Percentiles rank a stretch among this genome's conserved stretches.
These are phyloP conservation scores for Carpinus viminea DNA, from an alignment of 306 rosid species.

Conservation along the genomic window DNA sequence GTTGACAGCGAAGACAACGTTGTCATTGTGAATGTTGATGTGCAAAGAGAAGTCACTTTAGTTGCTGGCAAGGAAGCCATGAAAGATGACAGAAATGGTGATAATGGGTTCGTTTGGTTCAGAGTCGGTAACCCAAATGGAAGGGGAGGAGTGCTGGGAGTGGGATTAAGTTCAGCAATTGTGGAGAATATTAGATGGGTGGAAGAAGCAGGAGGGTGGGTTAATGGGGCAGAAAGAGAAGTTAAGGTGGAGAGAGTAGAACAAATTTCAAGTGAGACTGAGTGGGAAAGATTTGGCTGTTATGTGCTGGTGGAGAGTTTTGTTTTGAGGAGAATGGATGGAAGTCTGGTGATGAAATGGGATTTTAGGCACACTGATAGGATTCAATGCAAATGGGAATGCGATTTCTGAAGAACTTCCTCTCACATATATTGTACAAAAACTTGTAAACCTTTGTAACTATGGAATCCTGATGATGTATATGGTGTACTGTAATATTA, in stretches of 20 bases:
- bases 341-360: conserved; percentile 48
- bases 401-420: background rate
- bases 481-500: background rate
- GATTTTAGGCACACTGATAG: conserved; percentile 60
- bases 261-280: conserved; percentile 37
- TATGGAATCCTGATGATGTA: background rate
- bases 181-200: conserved; percentile 72
- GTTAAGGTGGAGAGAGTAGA: conserved; percentile 51
- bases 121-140: conserved; percentile 33
- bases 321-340: conserved; percentile 59
- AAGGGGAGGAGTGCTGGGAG: conserved; percentile 22
- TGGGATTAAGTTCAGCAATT: conserved; percentile 64
- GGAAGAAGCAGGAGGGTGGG: conserved; percentile 74
- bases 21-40: conserved; percentile 48
- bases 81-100: conserved; percentile 37
- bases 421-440: background rate
- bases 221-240: conserved; percentile 45
- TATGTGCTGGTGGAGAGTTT: conserved; percentile 72
- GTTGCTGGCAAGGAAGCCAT: conserved; percentile 54
- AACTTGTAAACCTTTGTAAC: background rate
- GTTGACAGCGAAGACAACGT: conserved; percentile 25
- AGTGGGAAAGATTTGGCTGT: conserved; percentile 60
- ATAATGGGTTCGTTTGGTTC: conserved; percentile 52
- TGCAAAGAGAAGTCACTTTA: conserved; percentile 60
- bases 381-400: conserved; percentile 60